phyloP scores from a whole-genome alignment of 2,329 filamentous ascomycete species.

The Endoconidiophora laricicola region DNA sequence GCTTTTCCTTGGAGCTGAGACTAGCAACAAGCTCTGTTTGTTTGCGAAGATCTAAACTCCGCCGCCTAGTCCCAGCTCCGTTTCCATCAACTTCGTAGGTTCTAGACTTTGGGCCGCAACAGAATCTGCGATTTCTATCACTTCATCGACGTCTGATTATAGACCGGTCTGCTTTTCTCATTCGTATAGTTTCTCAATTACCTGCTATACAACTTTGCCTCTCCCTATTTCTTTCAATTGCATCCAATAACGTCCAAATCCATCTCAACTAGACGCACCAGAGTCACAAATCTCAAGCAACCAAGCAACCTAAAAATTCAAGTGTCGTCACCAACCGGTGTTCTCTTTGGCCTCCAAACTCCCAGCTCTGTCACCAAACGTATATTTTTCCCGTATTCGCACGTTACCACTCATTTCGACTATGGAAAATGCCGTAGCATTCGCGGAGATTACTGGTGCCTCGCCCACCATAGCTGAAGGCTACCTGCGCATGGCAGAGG shows the following conservation, averaged over 20 bases:
- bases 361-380: neutral
- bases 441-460: slow-evolving; percentile 66
- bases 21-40: too few relatives aligned
- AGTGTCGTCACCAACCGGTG: neutral
- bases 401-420: neutral
- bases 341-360: neutral
- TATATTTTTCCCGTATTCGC: neutral
- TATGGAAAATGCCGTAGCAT: slow-evolving; percentile 60
- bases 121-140: neutral
- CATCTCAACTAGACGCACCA: too few relatives aligned
- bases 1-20: too few relatives aligned
- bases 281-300: neutral
- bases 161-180: neutral
- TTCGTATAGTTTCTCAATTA: too few relatives aligned
- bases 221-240: neutral
- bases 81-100: too few relatives aligned
- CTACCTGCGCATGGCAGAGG: slow-evolving; percentile 72
- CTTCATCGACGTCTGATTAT: neutral
- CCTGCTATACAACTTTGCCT: neutral
- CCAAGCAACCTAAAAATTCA: neutral
- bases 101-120: too few relatives aligned
- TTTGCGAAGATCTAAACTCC: too few relatives aligned
- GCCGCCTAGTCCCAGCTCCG: too few relatives aligned
- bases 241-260: too few relatives aligned
- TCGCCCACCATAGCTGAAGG: slow-evolving; percentile 57